Conservation (phyloP, 192 early-diverging fungal species). For the Backusella circina region DNA sequence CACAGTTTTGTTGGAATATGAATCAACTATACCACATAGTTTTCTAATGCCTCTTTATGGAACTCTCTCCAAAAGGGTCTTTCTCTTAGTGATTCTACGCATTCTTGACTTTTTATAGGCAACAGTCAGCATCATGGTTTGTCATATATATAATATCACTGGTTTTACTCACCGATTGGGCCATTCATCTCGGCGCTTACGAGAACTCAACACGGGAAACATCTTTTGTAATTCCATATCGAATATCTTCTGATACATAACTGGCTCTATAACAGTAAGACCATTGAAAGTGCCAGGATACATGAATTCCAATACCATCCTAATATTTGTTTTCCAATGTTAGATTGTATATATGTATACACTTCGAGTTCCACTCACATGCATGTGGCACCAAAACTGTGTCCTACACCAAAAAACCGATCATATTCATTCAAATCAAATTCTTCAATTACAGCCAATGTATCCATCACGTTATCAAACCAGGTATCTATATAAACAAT, state of each 20-base stretch:
- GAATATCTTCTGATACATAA: slow-evolving; percentile 4
- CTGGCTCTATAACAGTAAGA: slow-evolving; percentile 7
- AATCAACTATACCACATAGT: slow-evolving; percentile 44
- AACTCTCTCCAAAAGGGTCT: slow-evolving; percentile 41
- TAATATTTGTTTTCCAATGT: background rate
- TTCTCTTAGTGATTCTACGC: slow-evolving; percentile 14
- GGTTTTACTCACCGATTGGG: slow-evolving; percentile 25
- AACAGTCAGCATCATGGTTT: background rate
- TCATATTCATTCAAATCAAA: slow-evolving; percentile 23
- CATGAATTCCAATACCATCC: slow-evolving; percentile 15
- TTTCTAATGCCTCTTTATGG: slow-evolving; percentile 46
- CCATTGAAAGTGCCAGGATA: slow-evolving; percentile 11
- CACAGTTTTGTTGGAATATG: too few species aligned
- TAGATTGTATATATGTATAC: background rate
- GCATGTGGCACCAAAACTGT: slow-evolving; percentile 45
- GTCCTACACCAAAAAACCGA: slow-evolving; percentile 51
- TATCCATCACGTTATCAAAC: slow-evolving; percentile 48
- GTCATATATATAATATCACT: background rate
- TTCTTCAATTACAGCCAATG: slow-evolving; percentile 41
- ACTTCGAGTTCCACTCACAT: slow-evolving; percentile 8
- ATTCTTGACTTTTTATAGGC: slow-evolving; percentile 20
- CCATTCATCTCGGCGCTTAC: slow-evolving; percentile 49
- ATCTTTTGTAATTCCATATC: slow-evolving; percentile 25
- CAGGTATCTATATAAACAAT: slow-evolving; percentile 40
- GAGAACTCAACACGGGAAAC: slow-evolving; percentile 32